These are phyloP conservation scores for Nepenthes alata DNA, from an alignment of 179 eudicot species.

Conservation along the genomic window DNA sequence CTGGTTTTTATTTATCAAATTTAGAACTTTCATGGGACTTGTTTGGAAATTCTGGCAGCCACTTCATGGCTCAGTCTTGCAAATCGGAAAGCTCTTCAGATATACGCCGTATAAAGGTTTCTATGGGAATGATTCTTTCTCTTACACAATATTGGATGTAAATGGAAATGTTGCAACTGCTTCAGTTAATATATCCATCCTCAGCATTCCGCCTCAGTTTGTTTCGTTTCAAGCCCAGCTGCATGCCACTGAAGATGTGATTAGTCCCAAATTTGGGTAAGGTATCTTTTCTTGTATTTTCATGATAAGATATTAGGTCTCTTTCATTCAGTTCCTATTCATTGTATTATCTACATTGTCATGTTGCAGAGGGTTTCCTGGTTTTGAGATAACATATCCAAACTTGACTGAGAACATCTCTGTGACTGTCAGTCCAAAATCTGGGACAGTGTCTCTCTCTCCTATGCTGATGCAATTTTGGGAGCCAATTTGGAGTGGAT, in stretches of 20 bases:
- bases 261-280: constrained; percentile 72
- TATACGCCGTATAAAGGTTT: constrained; percentile 83
- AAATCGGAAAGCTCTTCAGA: constrained; percentile 41
- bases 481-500: constrained; percentile 56
- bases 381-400: constrained; percentile 60
- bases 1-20: background rate
- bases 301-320: background rate
- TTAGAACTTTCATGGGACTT: background rate
- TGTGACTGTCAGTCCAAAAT: constrained; percentile 41
- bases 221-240: constrained; percentile 47
- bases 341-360: constrained; percentile 7
- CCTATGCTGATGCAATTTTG: constrained; percentile 65
- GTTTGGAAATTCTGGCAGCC: constrained; percentile 48
- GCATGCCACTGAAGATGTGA: constrained; percentile 58
- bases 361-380: constrained; percentile 58
- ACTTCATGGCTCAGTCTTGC: constrained; percentile 56
- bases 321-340: background rate
- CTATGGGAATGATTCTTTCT: constrained; percentile 70
- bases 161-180: constrained; percentile 60
- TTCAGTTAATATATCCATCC: constrained; percentile 41
- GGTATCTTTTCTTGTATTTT: constrained; percentile 2
- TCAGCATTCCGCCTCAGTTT: constrained; percentile 80
- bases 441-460: constrained; percentile 51
- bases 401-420: constrained; percentile 52
- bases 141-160: constrained; percentile 43